Conservation (phyloP, 306 rosid genomes). For the Ormosia semicastrata region DNA sequence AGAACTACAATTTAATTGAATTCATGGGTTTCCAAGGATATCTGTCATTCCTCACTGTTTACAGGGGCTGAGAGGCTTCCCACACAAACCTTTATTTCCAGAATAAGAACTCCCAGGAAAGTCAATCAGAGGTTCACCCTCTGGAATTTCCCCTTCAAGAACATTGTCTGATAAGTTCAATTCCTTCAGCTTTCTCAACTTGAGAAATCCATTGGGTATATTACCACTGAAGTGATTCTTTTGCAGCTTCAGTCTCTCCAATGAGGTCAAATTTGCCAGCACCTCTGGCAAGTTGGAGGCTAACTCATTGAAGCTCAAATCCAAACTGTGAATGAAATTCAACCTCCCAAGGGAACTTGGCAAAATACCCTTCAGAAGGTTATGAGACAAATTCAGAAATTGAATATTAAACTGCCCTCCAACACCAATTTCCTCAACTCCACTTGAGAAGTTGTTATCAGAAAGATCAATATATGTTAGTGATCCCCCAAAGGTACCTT, state of each 20-base stretch:
- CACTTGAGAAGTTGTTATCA: constrained; percentile 56
- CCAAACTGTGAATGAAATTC: constrained; percentile 47
- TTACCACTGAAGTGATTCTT: constrained; percentile 54
- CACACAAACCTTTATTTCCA: constrained; percentile 69
- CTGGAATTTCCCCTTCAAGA: constrained; percentile 73
- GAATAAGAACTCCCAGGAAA: constrained; percentile 58
- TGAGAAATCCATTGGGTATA: constrained; percentile 58
- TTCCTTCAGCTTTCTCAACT: constrained; percentile 48
- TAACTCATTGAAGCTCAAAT: constrained; percentile 58
- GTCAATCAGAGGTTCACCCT: constrained; percentile 55
- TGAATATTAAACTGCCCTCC: constrained; percentile 41
- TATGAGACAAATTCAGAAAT: constrained; percentile 62
- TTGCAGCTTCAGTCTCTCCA: constrained; percentile 63
- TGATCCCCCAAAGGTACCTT: constrained; percentile 35
- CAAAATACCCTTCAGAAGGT: constrained; percentile 51
- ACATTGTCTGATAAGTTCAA: constrained; percentile 60
- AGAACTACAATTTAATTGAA: not conserved
- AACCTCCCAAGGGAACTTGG: constrained; percentile 44
- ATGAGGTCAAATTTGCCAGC: constrained; percentile 43
- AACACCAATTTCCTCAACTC: constrained; percentile 44
- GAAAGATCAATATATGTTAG: constrained; percentile 59
- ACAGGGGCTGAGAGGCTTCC: constrained; percentile 73
- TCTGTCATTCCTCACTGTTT: constrained; percentile 25
- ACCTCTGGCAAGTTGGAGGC: constrained; percentile 51
- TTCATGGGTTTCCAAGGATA: not conserved